Conservation (phyloP, 371 early-diverging fungal genomes). For the Apophysomyces elegans region DNA sequence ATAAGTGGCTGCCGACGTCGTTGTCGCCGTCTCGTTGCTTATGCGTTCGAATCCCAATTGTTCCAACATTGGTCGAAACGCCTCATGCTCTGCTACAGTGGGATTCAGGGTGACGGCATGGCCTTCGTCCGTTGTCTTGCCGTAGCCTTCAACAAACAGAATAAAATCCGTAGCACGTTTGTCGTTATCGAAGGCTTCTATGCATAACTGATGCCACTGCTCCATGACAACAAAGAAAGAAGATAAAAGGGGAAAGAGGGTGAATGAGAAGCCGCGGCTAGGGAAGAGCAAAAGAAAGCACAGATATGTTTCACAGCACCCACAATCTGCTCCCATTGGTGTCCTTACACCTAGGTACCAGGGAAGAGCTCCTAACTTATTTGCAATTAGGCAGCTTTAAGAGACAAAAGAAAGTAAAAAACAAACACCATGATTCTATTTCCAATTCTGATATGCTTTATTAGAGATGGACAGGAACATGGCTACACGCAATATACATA, state of each 20-base stretch:
- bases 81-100: neutral
- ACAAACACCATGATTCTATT: no score
- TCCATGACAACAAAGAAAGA: slow-evolving; percentile 18
- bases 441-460: no score
- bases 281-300: no score
- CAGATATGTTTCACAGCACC: no score
- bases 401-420: no score
- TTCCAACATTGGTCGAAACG: slow-evolving; percentile 4
- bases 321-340: no score
- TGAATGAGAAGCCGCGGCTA: neutral
- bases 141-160: slow-evolving; percentile 29
- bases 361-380: no score
- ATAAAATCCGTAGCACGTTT: slow-evolving; percentile 27
- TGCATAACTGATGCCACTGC: slow-evolving; percentile 26
- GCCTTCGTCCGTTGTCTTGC: slow-evolving; percentile 9
- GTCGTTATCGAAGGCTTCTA: slow-evolving; percentile 30
- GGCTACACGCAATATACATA: no score
- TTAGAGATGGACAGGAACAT: no score
- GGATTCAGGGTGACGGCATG: slow-evolving; percentile 5
- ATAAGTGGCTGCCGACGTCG: slow-evolving; percentile 3
- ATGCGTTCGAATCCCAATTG: slow-evolving; percentile 14
- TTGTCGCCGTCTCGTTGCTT: neutral
- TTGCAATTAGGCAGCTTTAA: no score
- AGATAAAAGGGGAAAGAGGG: neutral
- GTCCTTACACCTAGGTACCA: no score